Conservation (phyloP, 2,329 filamentous ascomycete species). For the Lecanicillium sp. region DNA sequence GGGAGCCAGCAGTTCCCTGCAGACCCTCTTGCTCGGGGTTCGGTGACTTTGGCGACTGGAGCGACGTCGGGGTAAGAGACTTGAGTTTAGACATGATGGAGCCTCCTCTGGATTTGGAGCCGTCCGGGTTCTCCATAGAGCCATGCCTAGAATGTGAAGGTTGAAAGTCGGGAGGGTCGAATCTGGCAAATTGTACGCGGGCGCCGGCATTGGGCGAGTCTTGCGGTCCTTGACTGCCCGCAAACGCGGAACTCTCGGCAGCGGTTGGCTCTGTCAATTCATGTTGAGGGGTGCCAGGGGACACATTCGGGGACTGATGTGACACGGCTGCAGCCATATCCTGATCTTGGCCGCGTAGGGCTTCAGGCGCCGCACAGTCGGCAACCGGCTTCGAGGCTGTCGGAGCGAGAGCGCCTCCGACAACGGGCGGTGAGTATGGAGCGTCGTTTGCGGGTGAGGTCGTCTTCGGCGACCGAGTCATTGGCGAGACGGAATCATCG, state of each 20-base stretch:
- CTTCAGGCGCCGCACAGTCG: neutral
- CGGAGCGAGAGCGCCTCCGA: slow-evolving; percentile 30
- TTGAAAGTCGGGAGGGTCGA: slow-evolving; percentile 44
- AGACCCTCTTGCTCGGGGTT: slow-evolving; percentile 34
- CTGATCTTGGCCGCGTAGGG: neutral
- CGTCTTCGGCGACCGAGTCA: slow-evolving; percentile 16
- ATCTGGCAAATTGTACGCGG: slow-evolving; percentile 67
- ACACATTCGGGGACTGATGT: neutral
- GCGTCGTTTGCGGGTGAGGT: slow-evolving; percentile 18
- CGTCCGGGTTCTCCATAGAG: slow-evolving; percentile 63
- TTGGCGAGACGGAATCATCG: slow-evolving; percentile 23
- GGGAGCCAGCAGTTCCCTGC: slow-evolving; percentile 36
- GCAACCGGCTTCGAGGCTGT: neutral
- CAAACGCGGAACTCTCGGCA: slow-evolving; percentile 23
- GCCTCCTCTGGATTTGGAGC: slow-evolving; percentile 51
- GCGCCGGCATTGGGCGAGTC: slow-evolving; percentile 34
- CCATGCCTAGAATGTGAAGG: slow-evolving; percentile 52
- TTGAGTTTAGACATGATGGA: slow-evolving; percentile 76
- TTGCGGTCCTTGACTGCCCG: neutral
- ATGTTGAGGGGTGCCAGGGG: neutral
- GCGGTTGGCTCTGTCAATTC: neutral
- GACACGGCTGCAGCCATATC: neutral
- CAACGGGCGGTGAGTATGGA: slow-evolving; percentile 25
- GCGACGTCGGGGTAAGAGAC: slow-evolving; percentile 55
- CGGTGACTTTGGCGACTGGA: slow-evolving; percentile 40